A percentile compares a stretch with the other conserved stretches of the same genome.
These are phyloP conservation scores for Chaetoscypha palmicola DNA, from an alignment of 2,329 filamentous ascomycete genomes.

Conservation along the genomic window DNA sequence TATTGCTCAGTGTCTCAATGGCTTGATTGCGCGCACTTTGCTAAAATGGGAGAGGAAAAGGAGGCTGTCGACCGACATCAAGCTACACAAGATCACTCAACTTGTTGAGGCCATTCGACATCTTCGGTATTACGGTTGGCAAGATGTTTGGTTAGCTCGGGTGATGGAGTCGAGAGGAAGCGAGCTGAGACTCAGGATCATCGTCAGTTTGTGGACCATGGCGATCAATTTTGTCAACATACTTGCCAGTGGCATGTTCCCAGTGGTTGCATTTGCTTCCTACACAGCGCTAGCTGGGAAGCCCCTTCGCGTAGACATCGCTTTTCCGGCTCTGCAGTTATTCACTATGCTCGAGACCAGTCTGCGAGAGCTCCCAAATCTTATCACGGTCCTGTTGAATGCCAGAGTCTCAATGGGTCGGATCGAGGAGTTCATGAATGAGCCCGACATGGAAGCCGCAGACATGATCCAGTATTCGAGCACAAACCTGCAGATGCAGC, in stretches of 20 bases:
- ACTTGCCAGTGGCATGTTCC: slow-evolving; percentile 67
- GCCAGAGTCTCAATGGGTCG: slow-evolving; percentile 75
- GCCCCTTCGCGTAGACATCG: slow-evolving; percentile 68
- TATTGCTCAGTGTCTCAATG: slow-evolving; percentile 63
- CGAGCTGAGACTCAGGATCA: slow-evolving; percentile 59
- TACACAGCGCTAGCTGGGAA: slow-evolving; percentile 67
- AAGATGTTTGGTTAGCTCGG: slow-evolving; percentile 62
- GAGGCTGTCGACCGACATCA: slow-evolving; percentile 66
- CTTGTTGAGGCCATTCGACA: slow-evolving; percentile 58
- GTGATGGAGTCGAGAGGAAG: slow-evolving; percentile 62
- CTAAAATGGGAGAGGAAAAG: slow-evolving; percentile 63
- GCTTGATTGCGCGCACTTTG: slow-evolving; percentile 56
- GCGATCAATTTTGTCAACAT: slow-evolving; percentile 63
- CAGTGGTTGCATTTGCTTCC: slow-evolving; percentile 72
- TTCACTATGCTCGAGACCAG: slow-evolving; percentile 70
- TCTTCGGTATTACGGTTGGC: slow-evolving; percentile 56
- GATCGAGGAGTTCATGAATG: slow-evolving; percentile 79
- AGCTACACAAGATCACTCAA: slow-evolving; percentile 74
- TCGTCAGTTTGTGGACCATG: slow-evolving; percentile 55
- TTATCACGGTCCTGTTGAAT: slow-evolving; percentile 73
- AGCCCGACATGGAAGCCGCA: slow-evolving; percentile 64
- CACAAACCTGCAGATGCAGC: slow-evolving; percentile 42
- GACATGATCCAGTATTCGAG: slow-evolving; percentile 27
- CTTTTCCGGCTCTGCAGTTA: slow-evolving; percentile 78
- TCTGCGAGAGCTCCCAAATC: slow-evolving; percentile 64